Conservation (phyloP, 1,284 basidiomycete species). For the Abortiporus biennis region DNA sequence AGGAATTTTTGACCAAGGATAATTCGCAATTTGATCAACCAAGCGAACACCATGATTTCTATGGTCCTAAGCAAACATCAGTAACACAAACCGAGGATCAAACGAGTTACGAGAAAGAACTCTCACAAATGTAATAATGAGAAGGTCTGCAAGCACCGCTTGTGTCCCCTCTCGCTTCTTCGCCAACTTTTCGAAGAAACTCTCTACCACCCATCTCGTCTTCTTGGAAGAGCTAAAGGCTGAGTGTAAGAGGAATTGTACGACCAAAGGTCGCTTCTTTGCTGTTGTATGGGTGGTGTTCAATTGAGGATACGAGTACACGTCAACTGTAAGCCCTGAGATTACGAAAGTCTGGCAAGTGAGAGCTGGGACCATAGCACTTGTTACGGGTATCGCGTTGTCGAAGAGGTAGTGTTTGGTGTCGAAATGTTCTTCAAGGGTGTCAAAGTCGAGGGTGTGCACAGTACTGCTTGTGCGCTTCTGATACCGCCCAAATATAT, state of each 20-base stretch:
- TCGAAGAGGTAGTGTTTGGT: too few species aligned
- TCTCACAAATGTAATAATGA: constrained; percentile 54
- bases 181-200: constrained; percentile 21
- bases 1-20: constrained; percentile 47
- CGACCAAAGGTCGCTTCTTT: constrained; percentile 37
- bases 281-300: too few species aligned
- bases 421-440: too few species aligned
- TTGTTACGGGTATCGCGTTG: too few species aligned
- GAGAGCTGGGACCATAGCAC: too few species aligned
- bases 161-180: constrained; percentile 9
- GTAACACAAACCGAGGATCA: background rate
- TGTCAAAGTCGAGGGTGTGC: too few species aligned
- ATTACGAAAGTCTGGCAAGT: constrained; percentile 31
- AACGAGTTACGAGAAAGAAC: background rate
- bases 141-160: constrained; percentile 32
- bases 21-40: constrained; percentile 45
- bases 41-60: constrained; percentile 69
- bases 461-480: too few species aligned
- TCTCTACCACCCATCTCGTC: constrained; percentile 25
- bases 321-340: constrained; percentile 40
- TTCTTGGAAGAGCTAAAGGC: constrained; percentile 27
- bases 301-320: constrained; percentile 24
- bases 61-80: constrained; percentile 50
- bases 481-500: too few species aligned
- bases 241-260: constrained; percentile 61